phyloP scores from a whole-genome alignment of 225 moss, liverwort and hornwort genomes.

The Polytrichum formosum region DNA sequence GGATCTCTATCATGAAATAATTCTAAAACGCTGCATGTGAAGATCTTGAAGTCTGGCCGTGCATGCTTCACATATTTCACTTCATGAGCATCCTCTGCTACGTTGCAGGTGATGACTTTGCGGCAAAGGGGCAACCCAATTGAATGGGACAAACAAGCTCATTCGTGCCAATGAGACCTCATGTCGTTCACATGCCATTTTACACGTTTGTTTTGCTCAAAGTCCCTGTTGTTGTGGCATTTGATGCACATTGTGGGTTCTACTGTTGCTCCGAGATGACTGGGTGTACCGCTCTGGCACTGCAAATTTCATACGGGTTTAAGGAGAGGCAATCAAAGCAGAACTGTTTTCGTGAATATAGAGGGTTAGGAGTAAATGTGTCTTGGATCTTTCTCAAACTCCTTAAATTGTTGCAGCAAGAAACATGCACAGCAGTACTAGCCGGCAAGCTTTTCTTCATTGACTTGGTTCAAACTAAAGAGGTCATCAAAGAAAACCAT shows the following conservation, averaged over 20 bases:
- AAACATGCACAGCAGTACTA: conserved; percentile 28
- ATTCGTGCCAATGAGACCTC: conserved; percentile 87
- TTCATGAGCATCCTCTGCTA: not conserved
- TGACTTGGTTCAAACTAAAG: conserved; percentile 44
- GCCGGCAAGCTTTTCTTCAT: conserved; percentile 81
- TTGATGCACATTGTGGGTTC: too few species aligned
- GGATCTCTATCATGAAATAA: too few species aligned
- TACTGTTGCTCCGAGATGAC: too few species aligned
- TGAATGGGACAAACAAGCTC: conserved; percentile 80
- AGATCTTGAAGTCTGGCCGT: too few species aligned
- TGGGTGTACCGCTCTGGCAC: too few species aligned
- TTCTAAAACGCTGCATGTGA: too few species aligned
- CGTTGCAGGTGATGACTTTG: conserved; percentile 66
- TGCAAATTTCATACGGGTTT: not conserved
- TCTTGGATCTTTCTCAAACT: not conserved
- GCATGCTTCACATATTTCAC: too few species aligned
- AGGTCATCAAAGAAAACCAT: too few species aligned
- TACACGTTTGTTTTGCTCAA: conserved; percentile 50
- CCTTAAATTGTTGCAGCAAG: conserved; percentile 30
- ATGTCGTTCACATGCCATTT: conserved; percentile 81
- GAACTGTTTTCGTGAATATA: too few species aligned
- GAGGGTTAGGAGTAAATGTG: too few species aligned
- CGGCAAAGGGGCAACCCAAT: conserved; percentile 72
- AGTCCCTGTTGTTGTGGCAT: too few species aligned
- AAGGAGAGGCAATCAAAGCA: not conserved